These are phyloP conservation scores for Elaeis guineensis DNA, from an alignment of 176 grass and related monocot species.

Conservation along the genomic window DNA sequence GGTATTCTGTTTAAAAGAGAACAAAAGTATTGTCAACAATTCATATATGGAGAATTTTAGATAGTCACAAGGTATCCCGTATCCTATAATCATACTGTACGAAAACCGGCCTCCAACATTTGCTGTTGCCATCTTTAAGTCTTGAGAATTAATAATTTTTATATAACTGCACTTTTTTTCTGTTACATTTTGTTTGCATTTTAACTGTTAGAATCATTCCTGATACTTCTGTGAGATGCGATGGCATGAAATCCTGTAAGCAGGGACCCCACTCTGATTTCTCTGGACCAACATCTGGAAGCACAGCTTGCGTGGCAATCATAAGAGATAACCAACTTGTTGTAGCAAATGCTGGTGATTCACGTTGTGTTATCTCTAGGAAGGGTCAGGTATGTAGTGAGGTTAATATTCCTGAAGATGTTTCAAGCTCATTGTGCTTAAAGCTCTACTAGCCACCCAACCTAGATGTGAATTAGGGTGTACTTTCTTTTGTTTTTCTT, in stretches of 20 bases:
- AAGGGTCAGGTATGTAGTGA: constrained; percentile 57
- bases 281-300: constrained; percentile 62
- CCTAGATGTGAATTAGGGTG: not conserved
- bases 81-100: no score
- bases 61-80: no score
- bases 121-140: no score
- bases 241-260: constrained; percentile 9
- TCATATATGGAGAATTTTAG: no score
- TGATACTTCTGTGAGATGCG: constrained; percentile 2
- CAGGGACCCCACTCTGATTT: constrained; percentile 97
- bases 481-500: constrained; percentile 10
- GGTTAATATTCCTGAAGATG: constrained; percentile 7
- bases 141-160: no score
- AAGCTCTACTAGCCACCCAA: no score
- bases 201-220: not conserved
- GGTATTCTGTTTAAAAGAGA: no score
- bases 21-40: no score
- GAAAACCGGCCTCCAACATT: no score
- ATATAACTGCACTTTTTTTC: no score
- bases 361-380: constrained; percentile 90
- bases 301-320: constrained; percentile 91
- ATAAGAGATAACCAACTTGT: constrained; percentile 70
- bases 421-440: not conserved
- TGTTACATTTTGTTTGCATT: not conserved
- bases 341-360: constrained; percentile 93